Evolutionary conservation across 2,329 filamentous ascomycete genomes (phyloP).

Genomic region (Mariannaea elegans): DNA sequence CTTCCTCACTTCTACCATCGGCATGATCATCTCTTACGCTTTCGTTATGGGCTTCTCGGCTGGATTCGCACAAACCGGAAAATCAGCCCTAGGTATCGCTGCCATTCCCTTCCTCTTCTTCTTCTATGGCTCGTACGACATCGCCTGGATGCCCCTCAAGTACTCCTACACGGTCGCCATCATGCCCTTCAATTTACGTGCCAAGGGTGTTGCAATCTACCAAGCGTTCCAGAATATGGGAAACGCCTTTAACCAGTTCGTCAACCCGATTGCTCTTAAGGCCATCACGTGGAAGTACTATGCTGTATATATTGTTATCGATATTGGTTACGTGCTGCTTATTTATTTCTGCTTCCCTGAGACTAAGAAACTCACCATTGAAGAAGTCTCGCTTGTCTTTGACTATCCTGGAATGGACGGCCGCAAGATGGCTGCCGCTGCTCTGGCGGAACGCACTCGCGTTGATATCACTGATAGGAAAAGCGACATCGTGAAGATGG

Average conservation of each 20-base stretch:
- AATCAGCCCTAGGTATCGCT: constrained; percentile 13
- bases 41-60: constrained; percentile 11
- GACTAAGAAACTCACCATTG: constrained; percentile 32
- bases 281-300: constrained; percentile 37
- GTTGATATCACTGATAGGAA: too few relatives aligned
- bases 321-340: constrained; percentile 30
- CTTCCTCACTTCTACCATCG: not conserved
- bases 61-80: not conserved
- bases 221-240: constrained; percentile 26
- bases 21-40: not conserved
- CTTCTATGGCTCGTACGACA: constrained; percentile 34
- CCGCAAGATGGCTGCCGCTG: too few relatives aligned
- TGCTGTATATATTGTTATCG: constrained; percentile 31
- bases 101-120: constrained; percentile 29
- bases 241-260: constrained; percentile 35
- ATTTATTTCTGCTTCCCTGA: constrained; percentile 35
- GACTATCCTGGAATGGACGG: constrained; percentile 2
- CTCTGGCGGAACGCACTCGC: too few relatives aligned
- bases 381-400: constrained; percentile 31
- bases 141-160: constrained; percentile 38
- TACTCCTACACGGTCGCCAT: constrained; percentile 40
- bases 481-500: too few relatives aligned
- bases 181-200: constrained; percentile 37
- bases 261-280: constrained; percentile 34
- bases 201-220: constrained; percentile 38